Conservation (phyloP, 306 rosid species). For the Cicer yamashitae region DNA sequence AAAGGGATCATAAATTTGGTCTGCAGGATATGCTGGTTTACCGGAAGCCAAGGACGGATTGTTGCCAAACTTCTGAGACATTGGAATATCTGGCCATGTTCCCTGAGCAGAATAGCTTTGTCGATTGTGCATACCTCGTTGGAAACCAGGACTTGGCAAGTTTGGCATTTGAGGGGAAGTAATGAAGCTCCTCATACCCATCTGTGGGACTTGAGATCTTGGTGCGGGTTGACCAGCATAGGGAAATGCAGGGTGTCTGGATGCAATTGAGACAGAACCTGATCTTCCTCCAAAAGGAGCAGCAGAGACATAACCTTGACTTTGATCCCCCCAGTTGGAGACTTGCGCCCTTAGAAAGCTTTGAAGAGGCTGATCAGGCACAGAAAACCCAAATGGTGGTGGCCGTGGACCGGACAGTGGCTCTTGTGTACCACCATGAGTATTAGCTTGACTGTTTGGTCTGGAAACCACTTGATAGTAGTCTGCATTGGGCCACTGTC, state of each 20-base stretch:
- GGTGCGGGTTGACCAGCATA: constrained; percentile 55
- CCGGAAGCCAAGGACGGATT: constrained; percentile 54
- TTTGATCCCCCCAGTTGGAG: constrained; percentile 56
- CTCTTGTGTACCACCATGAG: constrained; percentile 50
- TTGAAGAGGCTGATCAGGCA: constrained; percentile 60
- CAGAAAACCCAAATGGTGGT: constrained; percentile 52
- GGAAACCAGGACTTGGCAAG: constrained; percentile 47
- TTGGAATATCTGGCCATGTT: constrained; percentile 50
- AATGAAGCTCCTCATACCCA: constrained; percentile 64
- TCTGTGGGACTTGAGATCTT: constrained; percentile 52
- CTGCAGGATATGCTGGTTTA: constrained; percentile 58
- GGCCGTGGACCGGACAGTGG: constrained; percentile 57
- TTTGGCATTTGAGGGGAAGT: constrained; percentile 62
- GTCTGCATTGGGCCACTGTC: constrained; percentile 58
- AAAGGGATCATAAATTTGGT: constrained; percentile 95
- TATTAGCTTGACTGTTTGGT: constrained; percentile 52
- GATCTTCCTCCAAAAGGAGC: constrained; percentile 59
- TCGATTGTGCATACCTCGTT: constrained; percentile 55
- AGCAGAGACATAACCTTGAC: constrained; percentile 48
- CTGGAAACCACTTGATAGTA: constrained; percentile 52
- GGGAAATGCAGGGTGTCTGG: constrained; percentile 58
- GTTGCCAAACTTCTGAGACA: constrained; percentile 56
- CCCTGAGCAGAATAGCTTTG: constrained; percentile 55
- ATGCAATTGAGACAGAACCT: constrained; percentile 51
- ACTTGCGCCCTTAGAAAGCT: constrained; percentile 60